phyloP scores from a whole-genome alignment of 257 asterid genomes.

The Penstemon davidsonii region DNA sequence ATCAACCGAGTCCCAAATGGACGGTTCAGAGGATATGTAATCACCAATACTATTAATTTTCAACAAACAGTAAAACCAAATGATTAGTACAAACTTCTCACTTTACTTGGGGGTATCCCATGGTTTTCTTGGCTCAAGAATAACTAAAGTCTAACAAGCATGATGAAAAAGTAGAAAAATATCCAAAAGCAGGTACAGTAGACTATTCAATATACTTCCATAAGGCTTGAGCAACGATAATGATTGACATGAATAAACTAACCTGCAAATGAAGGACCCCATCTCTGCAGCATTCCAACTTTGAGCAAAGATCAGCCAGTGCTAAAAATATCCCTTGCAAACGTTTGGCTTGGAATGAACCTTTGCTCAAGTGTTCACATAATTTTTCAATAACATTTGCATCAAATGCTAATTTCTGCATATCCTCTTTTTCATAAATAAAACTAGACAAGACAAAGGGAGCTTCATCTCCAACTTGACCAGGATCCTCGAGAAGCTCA shows the following conservation, averaged over 20 bases:
- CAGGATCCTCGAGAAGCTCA: slow-evolving; percentile 86
- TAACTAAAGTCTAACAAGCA: slow-evolving; percentile 19
- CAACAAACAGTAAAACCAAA: not conserved
- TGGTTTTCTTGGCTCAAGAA: not conserved
- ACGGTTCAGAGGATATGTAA: not conserved
- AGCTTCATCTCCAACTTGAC: slow-evolving; percentile 96
- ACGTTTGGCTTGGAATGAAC: slow-evolving; percentile 58
- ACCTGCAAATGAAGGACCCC: slow-evolving; percentile 72
- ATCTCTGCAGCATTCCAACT: slow-evolving; percentile 82
- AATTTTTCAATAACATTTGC: slow-evolving; percentile 62
- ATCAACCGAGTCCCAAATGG: slow-evolving; percentile 3
- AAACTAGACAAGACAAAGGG: slow-evolving; percentile 77
- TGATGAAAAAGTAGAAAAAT: slow-evolving; percentile 1
- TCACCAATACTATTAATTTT: not conserved
- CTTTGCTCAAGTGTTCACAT: slow-evolving; percentile 52
- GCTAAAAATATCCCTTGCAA: slow-evolving; percentile 75
- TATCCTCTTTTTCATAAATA: slow-evolving; percentile 71
- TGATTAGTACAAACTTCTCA: slow-evolving; percentile 1
- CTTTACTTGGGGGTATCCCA: not conserved
- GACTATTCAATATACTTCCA: not conserved
- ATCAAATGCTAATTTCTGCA: slow-evolving; percentile 76
- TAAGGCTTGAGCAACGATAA: too few relatives aligned
- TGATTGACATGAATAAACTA: slow-evolving; percentile 27
- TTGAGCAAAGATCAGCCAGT: slow-evolving; percentile 77
- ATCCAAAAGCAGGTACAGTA: slow-evolving; percentile 6